Evolutionary conservation across 225 moss, liverwort and hornwort genomes (phyloP), one percentile per base, ranked within the genome.

Genomic region (Sphagnum contortum): DNA sequence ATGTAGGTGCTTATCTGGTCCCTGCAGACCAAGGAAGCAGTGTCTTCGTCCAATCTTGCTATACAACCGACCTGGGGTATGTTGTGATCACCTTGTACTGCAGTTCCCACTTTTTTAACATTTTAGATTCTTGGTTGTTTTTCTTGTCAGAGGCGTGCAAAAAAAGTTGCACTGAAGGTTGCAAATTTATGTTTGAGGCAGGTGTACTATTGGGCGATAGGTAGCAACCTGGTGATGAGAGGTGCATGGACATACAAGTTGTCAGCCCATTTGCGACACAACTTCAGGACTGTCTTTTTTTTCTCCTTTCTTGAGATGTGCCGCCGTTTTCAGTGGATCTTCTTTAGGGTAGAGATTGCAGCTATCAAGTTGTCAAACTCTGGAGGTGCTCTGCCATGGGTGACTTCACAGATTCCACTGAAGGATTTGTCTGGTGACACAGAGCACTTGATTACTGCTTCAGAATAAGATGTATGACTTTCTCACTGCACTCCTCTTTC

Each of bases 121-220:
- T 29, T 29, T 29, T 29, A 29, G 29, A 29, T 29, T 29, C 29
- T 29, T 29, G 29, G 29, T 29, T 29, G 29, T 29, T 29, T 29
- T 29, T 29, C 29, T 29, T 29, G 29, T 29, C 29, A 29, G 29
- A 29, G 29, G 29, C 29, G 0, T 29, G 29, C 29, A 29, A 0
- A 29, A 29, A 29, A 29, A 29, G 29, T 29, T 29, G 29, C 29
- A 29, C 29, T 29, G 29, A 29, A 29, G 29, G 29, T 29, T 29
- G 29, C 29, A 29, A 29, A 29, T 29, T 29, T 29, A 29, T 29
- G 29, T 29, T 29, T 29, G 29, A 29, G 29, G 29, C 88, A 95
- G 92, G 88, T 92, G 52, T 92, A 95, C 72, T 90, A 84, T 68
- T 95, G 95, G 90, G 89, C 92, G 52, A 90, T 95, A 66, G 80